Conservation (phyloP, 2,329 filamentous ascomycete species). For the Elsinoe batatas region DNA sequence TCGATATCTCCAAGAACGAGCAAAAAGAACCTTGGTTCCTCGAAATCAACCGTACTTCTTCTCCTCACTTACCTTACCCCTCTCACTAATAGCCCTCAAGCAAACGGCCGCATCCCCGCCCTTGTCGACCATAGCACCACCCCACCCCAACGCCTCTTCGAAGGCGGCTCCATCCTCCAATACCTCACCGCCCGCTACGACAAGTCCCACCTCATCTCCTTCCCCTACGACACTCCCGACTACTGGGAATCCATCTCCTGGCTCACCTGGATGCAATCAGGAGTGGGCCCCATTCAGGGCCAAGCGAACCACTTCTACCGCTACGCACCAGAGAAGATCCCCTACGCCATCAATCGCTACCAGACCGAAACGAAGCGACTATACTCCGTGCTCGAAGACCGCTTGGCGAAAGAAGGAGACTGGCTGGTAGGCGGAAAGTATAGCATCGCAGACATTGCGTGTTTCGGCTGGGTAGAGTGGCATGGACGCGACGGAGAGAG, state of each 20-base stretch:
- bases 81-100: constrained; percentile 14
- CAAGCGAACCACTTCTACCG: constrained; percentile 41
- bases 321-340: constrained; percentile 34
- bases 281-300: constrained; percentile 35
- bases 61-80: neutral
- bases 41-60: constrained; percentile 32
- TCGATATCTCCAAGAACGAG: constrained; percentile 35
- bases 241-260: constrained; percentile 38
- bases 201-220: constrained; percentile 31
- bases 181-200: constrained; percentile 39
- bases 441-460: constrained; percentile 40
- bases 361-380: constrained; percentile 40
- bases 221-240: constrained; percentile 32
- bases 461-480: constrained; percentile 38
- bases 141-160: constrained; percentile 29
- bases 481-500: constrained; percentile 25
- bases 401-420: constrained; percentile 23
- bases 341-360: constrained; percentile 39
- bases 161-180: constrained; percentile 37
- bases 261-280: constrained; percentile 37
- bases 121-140: constrained; percentile 31
- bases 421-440: constrained; percentile 40
- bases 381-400: constrained; percentile 37
- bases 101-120: constrained; percentile 41
- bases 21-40: constrained; percentile 40